phyloP scores from a whole-genome alignment of 352 stramenopile species.

The Globisporangium spiculum region DNA sequence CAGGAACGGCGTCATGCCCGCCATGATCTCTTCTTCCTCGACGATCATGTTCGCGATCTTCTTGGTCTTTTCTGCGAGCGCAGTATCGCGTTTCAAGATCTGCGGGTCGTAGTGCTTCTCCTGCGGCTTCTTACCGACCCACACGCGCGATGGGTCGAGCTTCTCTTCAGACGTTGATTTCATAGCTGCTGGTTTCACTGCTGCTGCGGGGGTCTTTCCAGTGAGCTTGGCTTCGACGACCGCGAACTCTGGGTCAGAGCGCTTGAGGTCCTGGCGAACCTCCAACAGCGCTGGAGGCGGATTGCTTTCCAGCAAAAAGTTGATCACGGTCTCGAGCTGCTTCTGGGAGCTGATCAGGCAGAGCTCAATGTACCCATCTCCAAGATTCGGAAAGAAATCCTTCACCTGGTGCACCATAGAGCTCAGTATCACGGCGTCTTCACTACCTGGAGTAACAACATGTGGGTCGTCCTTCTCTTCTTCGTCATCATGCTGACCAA shows the following conservation, averaged over 20 bases:
- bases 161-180: constrained; percentile 25
- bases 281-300: constrained; percentile 33
- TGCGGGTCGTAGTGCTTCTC: constrained; percentile 63
- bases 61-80: constrained; percentile 53
- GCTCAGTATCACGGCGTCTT: constrained; percentile 15
- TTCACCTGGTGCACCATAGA: constrained; percentile 52
- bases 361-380: constrained; percentile 60
- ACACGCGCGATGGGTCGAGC: constrained; percentile 46
- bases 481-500: background rate
- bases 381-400: constrained; percentile 59
- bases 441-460: background rate
- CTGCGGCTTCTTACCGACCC: constrained; percentile 62
- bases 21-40: constrained; percentile 38
- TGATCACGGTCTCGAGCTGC: constrained; percentile 53
- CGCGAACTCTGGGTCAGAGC: constrained; percentile 29
- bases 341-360: constrained; percentile 44
- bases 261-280: constrained; percentile 28
- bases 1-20: constrained; percentile 20
- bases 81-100: constrained; percentile 41
- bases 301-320: constrained; percentile 57
- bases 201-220: constrained; percentile 8
- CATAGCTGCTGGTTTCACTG: constrained; percentile 11
- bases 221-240: constrained; percentile 28
- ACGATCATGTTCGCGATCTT: constrained; percentile 50
- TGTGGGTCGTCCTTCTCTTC: constrained; percentile 1